phyloP scores from a whole-genome alignment of 495 filamentous ascomycete species.

The Trypethelium eluteriae region DNA sequence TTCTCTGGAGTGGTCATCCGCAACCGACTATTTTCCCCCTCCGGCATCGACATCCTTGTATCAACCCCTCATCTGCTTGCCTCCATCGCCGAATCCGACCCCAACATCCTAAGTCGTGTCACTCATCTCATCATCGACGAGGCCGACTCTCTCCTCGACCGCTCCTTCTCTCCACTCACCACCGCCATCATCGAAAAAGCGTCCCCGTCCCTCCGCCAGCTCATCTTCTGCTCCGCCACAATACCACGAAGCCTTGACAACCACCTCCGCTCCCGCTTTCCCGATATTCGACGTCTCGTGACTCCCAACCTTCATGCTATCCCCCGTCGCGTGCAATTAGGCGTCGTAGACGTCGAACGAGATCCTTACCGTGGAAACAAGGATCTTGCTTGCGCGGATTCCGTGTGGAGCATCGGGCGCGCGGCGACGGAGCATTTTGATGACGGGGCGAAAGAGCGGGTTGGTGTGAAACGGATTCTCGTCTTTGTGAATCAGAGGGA shows the following conservation, averaged over 20 bases:
- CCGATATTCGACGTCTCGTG: constrained; percentile 71
- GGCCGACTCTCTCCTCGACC: constrained; percentile 90
- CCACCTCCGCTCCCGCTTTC: constrained; percentile 71
- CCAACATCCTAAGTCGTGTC: constrained; percentile 81
- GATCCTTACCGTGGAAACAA: constrained; percentile 89
- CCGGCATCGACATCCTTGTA: constrained; percentile 77
- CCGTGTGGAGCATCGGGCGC: constrained; percentile 87
- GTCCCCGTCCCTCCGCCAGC: constrained; percentile 68
- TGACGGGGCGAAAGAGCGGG: constrained; percentile 38
- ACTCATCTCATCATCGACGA: constrained; percentile 85
- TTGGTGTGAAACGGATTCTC: constrained; percentile 75
- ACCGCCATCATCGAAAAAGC: constrained; percentile 69
- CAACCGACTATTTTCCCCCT: constrained; percentile 68
- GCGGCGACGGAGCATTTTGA: constrained; percentile 47
- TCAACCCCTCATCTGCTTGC: constrained; percentile 82
- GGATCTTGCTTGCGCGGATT: constrained; percentile 82
- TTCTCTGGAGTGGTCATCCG: constrained; percentile 73
- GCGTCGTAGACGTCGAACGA: constrained; percentile 82
- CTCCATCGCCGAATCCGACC: constrained; percentile 76
- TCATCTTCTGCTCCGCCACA: constrained; percentile 94
- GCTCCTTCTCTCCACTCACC: constrained; percentile 78
- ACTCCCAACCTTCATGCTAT: constrained; percentile 95
- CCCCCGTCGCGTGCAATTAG: constrained; percentile 85
- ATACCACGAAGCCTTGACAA: constrained; percentile 83
- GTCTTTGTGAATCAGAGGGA: constrained; percentile 98